phyloP scores from a whole-genome alignment of 805 yeast species.

The Metschnikowia colocasiae region DNA sequence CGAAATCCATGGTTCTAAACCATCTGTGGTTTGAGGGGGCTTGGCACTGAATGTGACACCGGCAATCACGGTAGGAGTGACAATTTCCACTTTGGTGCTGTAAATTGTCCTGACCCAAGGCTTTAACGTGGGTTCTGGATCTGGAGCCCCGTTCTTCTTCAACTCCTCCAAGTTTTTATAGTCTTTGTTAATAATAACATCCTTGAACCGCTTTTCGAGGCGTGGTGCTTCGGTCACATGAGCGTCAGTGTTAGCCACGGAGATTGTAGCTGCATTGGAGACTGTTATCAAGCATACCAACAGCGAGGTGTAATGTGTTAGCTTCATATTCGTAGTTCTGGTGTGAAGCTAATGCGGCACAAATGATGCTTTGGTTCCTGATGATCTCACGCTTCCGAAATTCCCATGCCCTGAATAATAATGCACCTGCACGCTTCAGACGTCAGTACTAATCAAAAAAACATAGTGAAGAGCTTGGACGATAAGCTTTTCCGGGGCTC shows the following conservation, averaged over 20 bases:
- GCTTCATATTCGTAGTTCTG: background rate
- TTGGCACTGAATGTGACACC: slow-evolving; percentile 64
- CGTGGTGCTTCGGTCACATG: slow-evolving; percentile 12
- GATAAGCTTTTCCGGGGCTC: background rate
- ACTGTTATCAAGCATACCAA: background rate
- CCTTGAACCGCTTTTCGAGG: slow-evolving; percentile 29
- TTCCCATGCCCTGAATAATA: slow-evolving; percentile 1
- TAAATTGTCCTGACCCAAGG: slow-evolving; percentile 78
- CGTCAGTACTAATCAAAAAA: background rate
- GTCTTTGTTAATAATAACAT: slow-evolving; percentile 28
- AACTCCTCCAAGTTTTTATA: slow-evolving; percentile 26
- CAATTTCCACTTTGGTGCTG: slow-evolving; percentile 51
- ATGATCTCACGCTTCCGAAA: slow-evolving; percentile 2
- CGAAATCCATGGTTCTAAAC: slow-evolving; percentile 78
- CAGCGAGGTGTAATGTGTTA: background rate
- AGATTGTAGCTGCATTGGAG: slow-evolving; percentile 5
- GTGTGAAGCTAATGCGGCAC: background rate
- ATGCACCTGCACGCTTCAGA: slow-evolving; percentile 2
- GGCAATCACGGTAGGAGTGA: slow-evolving; percentile 59
- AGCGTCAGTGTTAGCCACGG: slow-evolving; percentile 15
- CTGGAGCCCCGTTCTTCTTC: slow-evolving; percentile 15
- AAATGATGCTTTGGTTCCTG: background rate
- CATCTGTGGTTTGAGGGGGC: slow-evolving; percentile 67
- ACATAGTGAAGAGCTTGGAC: background rate
- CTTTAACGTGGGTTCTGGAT: slow-evolving; percentile 32